Evolutionary conservation across 495 filamentous ascomycete species (phyloP), one percentile per base, ranked within the genome.

Genomic region (Penicillium lagena): DNA sequence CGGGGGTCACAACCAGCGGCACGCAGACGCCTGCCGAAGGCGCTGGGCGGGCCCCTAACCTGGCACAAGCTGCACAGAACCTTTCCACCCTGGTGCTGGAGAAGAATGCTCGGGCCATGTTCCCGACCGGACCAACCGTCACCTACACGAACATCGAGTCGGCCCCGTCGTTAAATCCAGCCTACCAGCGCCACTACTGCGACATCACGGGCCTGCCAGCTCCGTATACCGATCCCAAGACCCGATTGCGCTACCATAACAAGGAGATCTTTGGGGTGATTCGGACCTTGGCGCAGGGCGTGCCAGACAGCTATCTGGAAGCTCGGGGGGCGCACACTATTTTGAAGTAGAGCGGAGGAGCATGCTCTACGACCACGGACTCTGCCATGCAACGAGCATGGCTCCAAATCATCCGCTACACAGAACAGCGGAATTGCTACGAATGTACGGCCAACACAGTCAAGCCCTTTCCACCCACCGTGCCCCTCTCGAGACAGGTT

Each of bases 131-230:
- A 0, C 90, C 90, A 0, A 76, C 77, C 2, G 87, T 88, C 28
- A 96, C 93, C 0, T 98, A 96, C 61, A 91, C 89, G 9, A 95
- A 95, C 56, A 91, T 98, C 53, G 90, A 95, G 54, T 86, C 86
- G 12, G 89, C 91, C 3, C 91, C 94, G 11, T 87, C 83, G 34
- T 65, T 96, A 29, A 79, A 80, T 49, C 79, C 83, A 6, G 82
- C 84, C 12, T 79, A 85, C 51, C 72, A 82, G 54, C 86, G 78
- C 54, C 83, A 82, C 47, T 97, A 96, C 66, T 97, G 94, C 71
- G 94, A 97, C 63, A 77, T 97, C 59, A 97, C 93, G 7, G 94
- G 94, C 13, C 66, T 96, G 50, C 77, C 87, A 9, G 88, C 88
- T 12, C 80, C 83, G 12, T 98, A 98, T 49, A 83, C 87, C 9